phyloP scores from a whole-genome alignment of 2,329 filamentous ascomycete species.

The Bipolaris sorokiniana region DNA sequence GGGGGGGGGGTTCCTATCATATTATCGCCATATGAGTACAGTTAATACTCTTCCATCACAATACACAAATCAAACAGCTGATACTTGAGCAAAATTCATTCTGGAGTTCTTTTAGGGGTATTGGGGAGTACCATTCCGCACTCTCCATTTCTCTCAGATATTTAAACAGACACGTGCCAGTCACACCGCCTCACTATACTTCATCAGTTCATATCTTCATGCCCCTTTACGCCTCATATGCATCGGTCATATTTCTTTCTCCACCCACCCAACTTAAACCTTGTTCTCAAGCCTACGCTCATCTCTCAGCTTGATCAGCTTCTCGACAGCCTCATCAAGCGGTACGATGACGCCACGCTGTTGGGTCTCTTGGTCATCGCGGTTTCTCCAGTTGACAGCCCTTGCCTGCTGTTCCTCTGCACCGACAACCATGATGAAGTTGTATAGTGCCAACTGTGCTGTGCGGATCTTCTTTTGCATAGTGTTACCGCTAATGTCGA shows the following conservation, averaged over 20 bases:
- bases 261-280: constrained; percentile 12
- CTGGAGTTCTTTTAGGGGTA: neutral
- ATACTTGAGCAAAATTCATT: neutral
- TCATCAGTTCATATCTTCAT: constrained; percentile 16
- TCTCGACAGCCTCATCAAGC: constrained; percentile 63
- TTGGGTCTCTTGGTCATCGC: constrained; percentile 67
- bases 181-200: neutral
- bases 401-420: constrained; percentile 65
- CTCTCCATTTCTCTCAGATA: neutral
- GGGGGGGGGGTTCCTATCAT: too few species aligned
- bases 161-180: neutral
- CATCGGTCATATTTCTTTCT: neutral
- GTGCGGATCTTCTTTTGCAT: constrained; percentile 90
- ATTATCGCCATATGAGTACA: neutral
- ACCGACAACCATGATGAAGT: constrained; percentile 78
- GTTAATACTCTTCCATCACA: neutral
- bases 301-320: constrained; percentile 57
- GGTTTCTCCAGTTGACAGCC: constrained; percentile 68
- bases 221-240: constrained; percentile 11
- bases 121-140: neutral
- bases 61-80: neutral
- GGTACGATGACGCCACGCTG: constrained; percentile 67
- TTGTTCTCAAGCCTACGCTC: constrained; percentile 49
- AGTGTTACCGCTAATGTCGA: constrained; percentile 76
- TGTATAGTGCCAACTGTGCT: constrained; percentile 80